Conservation (phyloP, 352 stramenopile species). For the Globisporangium yorkense region DNA sequence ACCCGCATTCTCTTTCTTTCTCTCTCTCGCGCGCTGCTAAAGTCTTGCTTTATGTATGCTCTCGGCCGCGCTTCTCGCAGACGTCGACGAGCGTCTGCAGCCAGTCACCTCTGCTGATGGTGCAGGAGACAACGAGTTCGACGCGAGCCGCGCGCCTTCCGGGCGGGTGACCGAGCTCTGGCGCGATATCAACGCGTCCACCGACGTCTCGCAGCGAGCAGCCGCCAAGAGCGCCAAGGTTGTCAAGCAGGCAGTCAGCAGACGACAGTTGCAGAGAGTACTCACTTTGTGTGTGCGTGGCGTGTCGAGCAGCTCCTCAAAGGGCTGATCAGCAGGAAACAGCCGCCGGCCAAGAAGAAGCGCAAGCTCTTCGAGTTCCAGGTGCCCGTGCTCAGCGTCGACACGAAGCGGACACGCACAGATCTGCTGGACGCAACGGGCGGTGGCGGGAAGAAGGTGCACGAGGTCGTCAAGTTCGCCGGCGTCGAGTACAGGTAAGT, state of each 20-base stretch:
- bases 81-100: not conserved
- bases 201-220: slow-evolving; percentile 43
- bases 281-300: not conserved
- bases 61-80: not conserved
- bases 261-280: too few species aligned
- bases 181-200: slow-evolving; percentile 59
- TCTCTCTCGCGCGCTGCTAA: not conserved
- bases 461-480: slow-evolving; percentile 80
- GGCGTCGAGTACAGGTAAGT: slow-evolving; percentile 72
- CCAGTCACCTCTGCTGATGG: not conserved
- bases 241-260: too few species aligned
- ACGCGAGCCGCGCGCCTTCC: slow-evolving; percentile 7
- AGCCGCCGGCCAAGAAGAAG: slow-evolving; percentile 44
- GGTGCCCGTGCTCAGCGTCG: slow-evolving; percentile 63
- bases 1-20: not conserved
- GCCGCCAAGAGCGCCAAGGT: slow-evolving; percentile 48
- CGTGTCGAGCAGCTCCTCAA: slow-evolving; percentile 31
- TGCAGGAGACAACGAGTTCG: not conserved
- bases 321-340: slow-evolving; percentile 44
- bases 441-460: slow-evolving; percentile 28
- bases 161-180: slow-evolving; percentile 41
- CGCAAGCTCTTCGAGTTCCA: slow-evolving; percentile 67
- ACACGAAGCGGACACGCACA: slow-evolving; percentile 42
- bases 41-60: not conserved
- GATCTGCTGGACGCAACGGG: slow-evolving; percentile 18